These are phyloP conservation scores for Trichoderma hamatum DNA, from an alignment of 2,329 filamentous ascomycete species.

Conservation along the genomic window DNA sequence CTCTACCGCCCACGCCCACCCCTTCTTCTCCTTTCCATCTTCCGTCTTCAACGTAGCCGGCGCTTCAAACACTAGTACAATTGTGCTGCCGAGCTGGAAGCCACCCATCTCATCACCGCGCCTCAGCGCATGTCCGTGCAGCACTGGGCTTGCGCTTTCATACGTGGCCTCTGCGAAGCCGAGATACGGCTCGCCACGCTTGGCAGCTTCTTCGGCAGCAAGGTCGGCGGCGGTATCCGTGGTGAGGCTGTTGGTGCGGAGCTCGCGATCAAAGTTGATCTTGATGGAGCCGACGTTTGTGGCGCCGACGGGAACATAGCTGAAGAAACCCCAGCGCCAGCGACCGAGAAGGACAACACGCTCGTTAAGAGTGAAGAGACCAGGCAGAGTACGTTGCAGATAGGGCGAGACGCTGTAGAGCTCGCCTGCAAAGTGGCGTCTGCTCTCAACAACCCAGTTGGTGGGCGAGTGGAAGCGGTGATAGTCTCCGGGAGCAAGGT, in stretches of 20 bases:
- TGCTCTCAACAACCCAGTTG: conserved; percentile 90
- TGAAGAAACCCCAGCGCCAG: conserved; percentile 98
- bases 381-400: conserved; percentile 86
- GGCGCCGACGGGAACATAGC: conserved; percentile 90
- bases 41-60: conserved; percentile 63
- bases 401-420: conserved; percentile 95
- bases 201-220: conserved; percentile 77
- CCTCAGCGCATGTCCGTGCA: conserved; percentile 81
- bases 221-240: conserved; percentile 91
- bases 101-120: conserved; percentile 97
- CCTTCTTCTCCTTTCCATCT: conserved; percentile 60
- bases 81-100: conserved; percentile 91
- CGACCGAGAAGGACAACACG: conserved; percentile 89
- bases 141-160: conserved; percentile 70
- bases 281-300: conserved; percentile 97
- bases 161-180: conserved; percentile 95
- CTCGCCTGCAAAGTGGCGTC: conserved; percentile 97
- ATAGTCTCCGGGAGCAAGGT: conserved; percentile 96
- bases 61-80: conserved; percentile 96
- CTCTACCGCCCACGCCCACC: conserved; percentile 84
- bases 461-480: conserved; percentile 96
- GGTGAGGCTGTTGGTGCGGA: conserved; percentile 87
- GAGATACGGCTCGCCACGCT: conserved; percentile 78
- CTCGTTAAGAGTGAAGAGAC: conserved; percentile 95
- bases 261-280: conserved; percentile 93